Percentiles rank a stretch among this genome's conserved stretches.
Conservation (phyloP, 2,329 filamentous ascomycete genomes). For the Colletotrichum tanaceti region DNA sequence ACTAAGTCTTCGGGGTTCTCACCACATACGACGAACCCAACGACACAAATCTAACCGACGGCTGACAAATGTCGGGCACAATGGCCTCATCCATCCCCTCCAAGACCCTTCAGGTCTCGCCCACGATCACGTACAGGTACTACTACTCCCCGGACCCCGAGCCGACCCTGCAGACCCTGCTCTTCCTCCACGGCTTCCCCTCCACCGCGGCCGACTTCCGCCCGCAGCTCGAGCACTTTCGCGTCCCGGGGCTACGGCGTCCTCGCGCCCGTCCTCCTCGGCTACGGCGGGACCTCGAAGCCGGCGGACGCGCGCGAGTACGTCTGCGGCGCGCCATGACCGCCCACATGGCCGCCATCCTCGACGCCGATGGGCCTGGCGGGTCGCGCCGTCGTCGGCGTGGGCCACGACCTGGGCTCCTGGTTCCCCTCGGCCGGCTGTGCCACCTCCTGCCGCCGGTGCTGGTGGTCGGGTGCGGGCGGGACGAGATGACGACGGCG, state of each 20-base stretch:
- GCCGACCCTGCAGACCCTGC: constrained; percentile 49
- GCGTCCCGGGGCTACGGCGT: constrained; percentile 54
- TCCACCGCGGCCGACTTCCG: constrained; percentile 59
- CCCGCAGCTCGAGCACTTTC: constrained; percentile 52
- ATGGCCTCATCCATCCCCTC: constrained; percentile 12
- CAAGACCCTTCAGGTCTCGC: constrained; percentile 24
- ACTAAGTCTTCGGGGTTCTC: too few relatives aligned
- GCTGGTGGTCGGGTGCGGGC: constrained; percentile 21
- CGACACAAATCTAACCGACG: too few relatives aligned
- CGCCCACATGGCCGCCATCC: constrained; percentile 78
- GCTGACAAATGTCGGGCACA: not conserved
- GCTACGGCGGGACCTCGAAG: constrained; percentile 83
- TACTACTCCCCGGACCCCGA: constrained; percentile 48
- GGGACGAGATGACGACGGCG: constrained; percentile 29
- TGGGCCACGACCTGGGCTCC: constrained; percentile 53
- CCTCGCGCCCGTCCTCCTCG: constrained; percentile 64
- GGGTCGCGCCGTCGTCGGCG: constrained; percentile 70
- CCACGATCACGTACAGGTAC: constrained; percentile 42
- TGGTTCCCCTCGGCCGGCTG: constrained; percentile 48
- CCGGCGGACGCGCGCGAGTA: constrained; percentile 81
- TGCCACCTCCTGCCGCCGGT: constrained; percentile 44
- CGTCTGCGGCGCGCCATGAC: constrained; percentile 86
- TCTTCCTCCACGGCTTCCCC: constrained; percentile 63
- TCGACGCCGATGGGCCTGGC: constrained; percentile 79
- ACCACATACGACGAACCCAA: too few relatives aligned